Conservation (phyloP, 2,329 filamentous ascomycete genomes). For the Cercospora sojina region DNA sequence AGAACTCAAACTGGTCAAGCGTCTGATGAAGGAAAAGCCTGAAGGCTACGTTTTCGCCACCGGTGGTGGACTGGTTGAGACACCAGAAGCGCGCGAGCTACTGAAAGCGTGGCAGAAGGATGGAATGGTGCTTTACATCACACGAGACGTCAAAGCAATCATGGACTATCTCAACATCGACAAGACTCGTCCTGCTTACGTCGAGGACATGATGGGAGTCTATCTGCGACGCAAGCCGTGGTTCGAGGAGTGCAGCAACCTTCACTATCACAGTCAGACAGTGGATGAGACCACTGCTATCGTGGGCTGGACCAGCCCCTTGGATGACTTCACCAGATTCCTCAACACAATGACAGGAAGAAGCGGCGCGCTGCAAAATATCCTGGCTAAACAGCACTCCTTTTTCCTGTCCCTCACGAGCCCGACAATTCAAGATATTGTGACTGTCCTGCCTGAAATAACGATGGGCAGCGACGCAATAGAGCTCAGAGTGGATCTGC, state of each 20-base stretch:
- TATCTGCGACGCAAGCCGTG: conserved; percentile 86
- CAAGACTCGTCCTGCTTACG: conserved; percentile 87
- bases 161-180: conserved; percentile 86
- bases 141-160: conserved; percentile 82
- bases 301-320: conserved; percentile 37
- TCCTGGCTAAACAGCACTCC: conserved; percentile 67
- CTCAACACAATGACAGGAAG: conserved; percentile 66
- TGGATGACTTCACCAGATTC: conserved; percentile 69
- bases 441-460: conserved; percentile 66
- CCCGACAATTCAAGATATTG: conserved; percentile 65
- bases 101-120: conserved; percentile 73
- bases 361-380: conserved; percentile 53
- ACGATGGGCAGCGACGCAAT: conserved; percentile 88
- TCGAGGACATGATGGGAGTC: conserved; percentile 86
- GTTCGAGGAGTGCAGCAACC: conserved; percentile 91
- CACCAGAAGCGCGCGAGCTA: conserved; percentile 71
- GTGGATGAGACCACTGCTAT: conserved; percentile 45
- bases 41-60: conserved; percentile 84
- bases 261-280: conserved; percentile 83
- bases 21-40: conserved; percentile 71
- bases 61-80: conserved; percentile 90
- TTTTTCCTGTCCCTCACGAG: conserved; percentile 93
- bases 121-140: conserved; percentile 82
- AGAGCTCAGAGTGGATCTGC: conserved; percentile 87
- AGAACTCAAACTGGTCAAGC: conserved; percentile 72